Percentiles rank a stretch among this genome's conserved stretches.
Conservation (phyloP, 257 asterid genomes). For the Nicotiana attenuata region DNA sequence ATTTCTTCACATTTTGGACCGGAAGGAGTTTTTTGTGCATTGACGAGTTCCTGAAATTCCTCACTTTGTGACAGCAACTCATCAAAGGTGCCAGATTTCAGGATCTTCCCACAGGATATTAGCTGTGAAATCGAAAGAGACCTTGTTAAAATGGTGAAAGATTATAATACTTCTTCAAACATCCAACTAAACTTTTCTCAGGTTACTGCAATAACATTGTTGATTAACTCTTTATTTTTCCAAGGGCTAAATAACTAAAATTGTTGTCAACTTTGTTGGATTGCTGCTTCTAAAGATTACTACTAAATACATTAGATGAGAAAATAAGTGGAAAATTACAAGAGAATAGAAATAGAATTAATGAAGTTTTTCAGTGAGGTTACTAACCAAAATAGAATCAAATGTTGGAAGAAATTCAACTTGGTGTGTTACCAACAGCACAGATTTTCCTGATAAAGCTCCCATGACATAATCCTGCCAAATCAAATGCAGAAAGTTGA, state of each 20-base stretch:
- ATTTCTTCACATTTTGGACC: constrained; percentile 33
- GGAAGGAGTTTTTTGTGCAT: constrained; percentile 40
- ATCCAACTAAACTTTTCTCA: neutral
- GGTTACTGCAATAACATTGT: too few species aligned
- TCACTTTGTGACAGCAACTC: constrained; percentile 30
- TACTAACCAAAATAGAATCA: constrained; percentile 62
- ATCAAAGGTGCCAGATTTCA: constrained; percentile 25
- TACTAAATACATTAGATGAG: neutral
- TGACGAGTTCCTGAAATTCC: constrained; percentile 41
- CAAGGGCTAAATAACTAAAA: too few species aligned
- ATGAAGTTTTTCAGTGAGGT: neutral
- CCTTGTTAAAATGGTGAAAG: neutral
- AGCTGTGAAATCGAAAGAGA: constrained; percentile 23
- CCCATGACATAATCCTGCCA: constrained; percentile 72
- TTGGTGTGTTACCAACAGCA: constrained; percentile 85
- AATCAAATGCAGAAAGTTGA: neutral
- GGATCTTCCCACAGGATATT: constrained; percentile 34
- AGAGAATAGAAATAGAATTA: neutral
- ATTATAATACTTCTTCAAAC: neutral
- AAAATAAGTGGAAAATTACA: neutral
- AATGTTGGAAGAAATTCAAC: constrained; percentile 89
- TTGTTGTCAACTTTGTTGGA: neutral
- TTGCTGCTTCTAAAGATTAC: neutral
- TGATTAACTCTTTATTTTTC: too few species aligned
- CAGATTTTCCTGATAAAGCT: constrained; percentile 67